These are phyloP conservation scores for Candida tropicalis DNA, from an alignment of 1,139 yeast species.

Conservation along the genomic window DNA sequence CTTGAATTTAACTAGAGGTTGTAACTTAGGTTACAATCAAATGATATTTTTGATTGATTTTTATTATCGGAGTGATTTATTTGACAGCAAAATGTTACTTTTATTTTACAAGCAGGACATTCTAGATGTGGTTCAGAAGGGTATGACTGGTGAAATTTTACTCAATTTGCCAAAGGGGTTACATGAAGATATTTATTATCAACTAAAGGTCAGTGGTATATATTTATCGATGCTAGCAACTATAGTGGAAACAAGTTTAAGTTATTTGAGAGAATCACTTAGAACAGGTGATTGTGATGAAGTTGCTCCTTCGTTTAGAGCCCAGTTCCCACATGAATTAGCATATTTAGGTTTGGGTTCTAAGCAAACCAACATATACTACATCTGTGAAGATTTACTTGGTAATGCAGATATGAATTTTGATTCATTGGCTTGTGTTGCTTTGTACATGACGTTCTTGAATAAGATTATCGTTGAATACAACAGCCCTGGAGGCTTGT, in stretches of 20 bases:
- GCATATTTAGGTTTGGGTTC: slow-evolving; percentile 22
- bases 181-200: slow-evolving; percentile 7
- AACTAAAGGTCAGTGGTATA: slow-evolving; percentile 25
- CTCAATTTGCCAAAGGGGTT: slow-evolving; percentile 15
- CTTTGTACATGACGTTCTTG: slow-evolving; percentile 27
- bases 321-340: slow-evolving; percentile 31
- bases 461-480: slow-evolving; percentile 25
- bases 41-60: slow-evolving; percentile 35
- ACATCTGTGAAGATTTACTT: slow-evolving; percentile 20
- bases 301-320: slow-evolving; percentile 20
- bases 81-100: slow-evolving; percentile 28
- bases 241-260: slow-evolving; percentile 36
- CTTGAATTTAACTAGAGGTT: slow-evolving; percentile 25
- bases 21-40: slow-evolving; percentile 30
- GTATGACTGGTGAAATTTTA: slow-evolving; percentile 19
- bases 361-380: slow-evolving; percentile 20
- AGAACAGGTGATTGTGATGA: slow-evolving; percentile 17
- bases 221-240: slow-evolving; percentile 35
- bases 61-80: slow-evolving; percentile 26
- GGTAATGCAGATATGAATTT: slow-evolving; percentile 11
- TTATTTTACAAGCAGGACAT: slow-evolving; percentile 32
- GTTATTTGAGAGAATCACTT: slow-evolving; percentile 23
- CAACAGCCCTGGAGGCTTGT: slow-evolving; percentile 19
- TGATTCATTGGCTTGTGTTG: slow-evolving; percentile 27
- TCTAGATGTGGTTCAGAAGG: slow-evolving; percentile 20